Conservation (phyloP, 495 filamentous ascomycete genomes). For the Penicillium antarcticum region DNA sequence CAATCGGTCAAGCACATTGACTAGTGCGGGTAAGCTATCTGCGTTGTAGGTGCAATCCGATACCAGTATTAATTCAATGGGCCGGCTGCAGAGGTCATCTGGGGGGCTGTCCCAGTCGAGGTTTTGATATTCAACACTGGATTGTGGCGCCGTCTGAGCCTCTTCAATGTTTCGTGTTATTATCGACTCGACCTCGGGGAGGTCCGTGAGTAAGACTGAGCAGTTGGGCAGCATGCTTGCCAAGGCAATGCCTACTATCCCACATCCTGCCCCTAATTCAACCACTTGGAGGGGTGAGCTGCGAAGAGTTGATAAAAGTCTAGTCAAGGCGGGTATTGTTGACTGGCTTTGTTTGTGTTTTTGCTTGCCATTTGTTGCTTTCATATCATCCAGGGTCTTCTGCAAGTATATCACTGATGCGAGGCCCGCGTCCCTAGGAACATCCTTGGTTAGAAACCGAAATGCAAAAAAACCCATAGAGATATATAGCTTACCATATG, state of each 20-base stretch:
- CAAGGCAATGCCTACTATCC: slow-evolving; percentile 75
- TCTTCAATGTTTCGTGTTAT: slow-evolving; percentile 50
- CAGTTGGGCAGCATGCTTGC: slow-evolving; percentile 53
- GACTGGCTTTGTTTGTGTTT: slow-evolving; percentile 9
- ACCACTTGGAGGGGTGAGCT: slow-evolving; percentile 51
- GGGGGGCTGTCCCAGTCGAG: slow-evolving; percentile 74
- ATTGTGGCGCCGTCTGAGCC: slow-evolving; percentile 34
- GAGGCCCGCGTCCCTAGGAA: slow-evolving; percentile 65
- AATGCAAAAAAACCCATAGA: slow-evolving; percentile 19
- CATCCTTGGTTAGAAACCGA: slow-evolving; percentile 7
- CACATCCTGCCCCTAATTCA: slow-evolving; percentile 83
- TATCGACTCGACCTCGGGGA: slow-evolving; percentile 72
- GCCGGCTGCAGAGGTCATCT: slow-evolving; percentile 29
- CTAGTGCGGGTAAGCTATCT: slow-evolving; percentile 72
- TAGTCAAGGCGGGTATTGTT: slow-evolving; percentile 23
- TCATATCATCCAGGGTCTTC: background rate
- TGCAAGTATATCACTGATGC: slow-evolving; percentile 47
- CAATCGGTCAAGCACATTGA: slow-evolving; percentile 62
- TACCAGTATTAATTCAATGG: slow-evolving; percentile 71
- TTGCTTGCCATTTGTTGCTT: slow-evolving; percentile 7
- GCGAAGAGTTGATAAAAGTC: slow-evolving; percentile 22
- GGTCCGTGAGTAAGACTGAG: slow-evolving; percentile 74
- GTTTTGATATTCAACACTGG: slow-evolving; percentile 50
- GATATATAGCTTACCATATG: slow-evolving; percentile 66
- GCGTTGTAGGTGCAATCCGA: slow-evolving; percentile 96